Conservation (phyloP, 1,139 yeast species). For the Yamadazyma triangularis region DNA sequence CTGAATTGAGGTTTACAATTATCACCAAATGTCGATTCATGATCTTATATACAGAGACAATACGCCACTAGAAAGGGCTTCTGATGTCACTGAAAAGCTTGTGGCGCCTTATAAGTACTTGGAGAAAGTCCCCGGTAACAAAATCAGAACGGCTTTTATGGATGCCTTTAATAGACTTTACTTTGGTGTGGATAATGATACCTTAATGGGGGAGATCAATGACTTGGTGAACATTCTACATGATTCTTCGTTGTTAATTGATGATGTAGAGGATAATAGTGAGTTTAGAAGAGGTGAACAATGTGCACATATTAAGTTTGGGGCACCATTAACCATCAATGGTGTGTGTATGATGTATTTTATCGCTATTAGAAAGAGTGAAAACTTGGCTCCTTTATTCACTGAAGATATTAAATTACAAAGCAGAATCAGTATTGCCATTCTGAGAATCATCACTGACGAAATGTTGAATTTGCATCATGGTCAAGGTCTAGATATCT, state of each 20-base stretch:
- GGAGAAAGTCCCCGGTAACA: constrained; percentile 28
- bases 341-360: constrained; percentile 82
- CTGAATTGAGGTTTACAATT: no score
- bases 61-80: constrained; percentile 9
- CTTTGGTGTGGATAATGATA: constrained; percentile 19
- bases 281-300: constrained; percentile 68
- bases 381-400: constrained; percentile 14
- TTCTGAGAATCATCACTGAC: constrained; percentile 45
- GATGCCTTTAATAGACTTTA: constrained; percentile 29
- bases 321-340: constrained; percentile 75
- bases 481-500: constrained; percentile 86
- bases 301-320: constrained; percentile 73
- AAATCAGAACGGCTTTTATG: constrained; percentile 24
- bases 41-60: constrained; percentile 10
- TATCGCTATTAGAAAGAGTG: constrained; percentile 54
- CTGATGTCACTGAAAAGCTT: constrained; percentile 9
- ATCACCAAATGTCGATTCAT: constrained; percentile 8
- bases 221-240: constrained; percentile 26
- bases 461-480: constrained; percentile 78
- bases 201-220: constrained; percentile 17
- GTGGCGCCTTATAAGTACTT: constrained; percentile 27
- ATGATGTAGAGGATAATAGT: constrained; percentile 84
- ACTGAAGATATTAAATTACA: constrained; percentile 8
- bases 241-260: constrained; percentile 43
- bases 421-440: constrained; percentile 5